Evolutionary conservation across 2,329 filamentous ascomycete genomes (phyloP).

Genomic region (Talaromyces sp.): DNA sequence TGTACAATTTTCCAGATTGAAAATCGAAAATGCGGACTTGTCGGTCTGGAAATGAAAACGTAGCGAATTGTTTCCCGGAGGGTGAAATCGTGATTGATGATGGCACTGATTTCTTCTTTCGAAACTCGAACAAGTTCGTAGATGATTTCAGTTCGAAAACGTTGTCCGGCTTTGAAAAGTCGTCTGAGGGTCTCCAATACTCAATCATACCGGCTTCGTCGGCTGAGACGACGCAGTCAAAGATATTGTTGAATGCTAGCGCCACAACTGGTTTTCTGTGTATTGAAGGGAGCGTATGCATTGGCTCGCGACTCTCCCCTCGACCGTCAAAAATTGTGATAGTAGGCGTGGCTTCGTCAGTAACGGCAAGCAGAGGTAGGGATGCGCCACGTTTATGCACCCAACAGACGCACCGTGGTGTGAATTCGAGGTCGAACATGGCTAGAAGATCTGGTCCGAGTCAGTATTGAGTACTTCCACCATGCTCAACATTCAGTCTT

Average conservation of each 20-base stretch:
- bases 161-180: slow-evolving; percentile 82
- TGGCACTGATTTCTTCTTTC: slow-evolving; percentile 85
- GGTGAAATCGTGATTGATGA: slow-evolving; percentile 81
- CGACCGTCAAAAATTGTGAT: slow-evolving; percentile 87
- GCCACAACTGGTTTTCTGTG: slow-evolving; percentile 77
- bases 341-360: slow-evolving; percentile 66
- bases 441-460: slow-evolving; percentile 64
- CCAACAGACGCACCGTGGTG: slow-evolving; percentile 82
- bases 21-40: slow-evolving; percentile 95
- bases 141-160: slow-evolving; percentile 93
- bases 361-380: slow-evolving; percentile 78
- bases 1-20: slow-evolving; percentile 76
- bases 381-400: slow-evolving; percentile 86
- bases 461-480: slow-evolving; percentile 16
- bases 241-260: slow-evolving; percentile 85
- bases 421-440: slow-evolving; percentile 73
- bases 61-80: slow-evolving; percentile 78
- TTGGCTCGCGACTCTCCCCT: slow-evolving; percentile 70
- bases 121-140: slow-evolving; percentile 95
- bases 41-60: slow-evolving; percentile 87
- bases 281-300: slow-evolving; percentile 75
- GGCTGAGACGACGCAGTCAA: slow-evolving; percentile 84
- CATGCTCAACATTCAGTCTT: not conserved
- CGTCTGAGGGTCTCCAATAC: slow-evolving; percentile 78
- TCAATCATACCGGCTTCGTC: slow-evolving; percentile 93